phyloP scores from a whole-genome alignment of 1,139 yeast species.

The Pichia sp. region DNA sequence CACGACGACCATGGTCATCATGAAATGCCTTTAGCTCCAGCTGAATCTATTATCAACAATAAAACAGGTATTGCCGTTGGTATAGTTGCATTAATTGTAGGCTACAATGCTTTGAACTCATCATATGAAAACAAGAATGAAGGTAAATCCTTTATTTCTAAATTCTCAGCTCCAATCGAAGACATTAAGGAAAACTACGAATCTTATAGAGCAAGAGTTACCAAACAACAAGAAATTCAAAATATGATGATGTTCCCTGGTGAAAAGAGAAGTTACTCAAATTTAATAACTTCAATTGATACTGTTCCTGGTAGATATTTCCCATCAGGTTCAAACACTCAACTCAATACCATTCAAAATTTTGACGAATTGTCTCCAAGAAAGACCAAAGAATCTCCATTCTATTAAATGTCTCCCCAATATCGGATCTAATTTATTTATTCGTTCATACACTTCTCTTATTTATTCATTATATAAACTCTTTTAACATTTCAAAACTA shows the following conservation, averaged over 20 bases:
- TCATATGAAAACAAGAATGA: conserved; percentile 19
- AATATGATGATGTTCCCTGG: conserved; percentile 15
- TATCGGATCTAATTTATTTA: background rate
- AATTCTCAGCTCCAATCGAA: conserved; percentile 13
- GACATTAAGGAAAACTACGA: conserved; percentile 17
- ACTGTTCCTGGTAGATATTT: conserved; percentile 25
- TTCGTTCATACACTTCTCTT: background rate
- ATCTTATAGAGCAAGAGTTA: conserved; percentile 21
- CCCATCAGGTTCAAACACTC: conserved; percentile 19
- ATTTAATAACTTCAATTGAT: conserved; percentile 18
- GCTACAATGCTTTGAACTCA: conserved; percentile 16
- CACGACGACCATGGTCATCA: conserved; percentile 18
- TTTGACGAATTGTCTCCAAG: conserved; percentile 23
- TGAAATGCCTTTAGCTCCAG: conserved; percentile 19
- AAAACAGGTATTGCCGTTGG: conserved; percentile 18
- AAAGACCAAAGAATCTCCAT: conserved; percentile 22
- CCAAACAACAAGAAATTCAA: conserved; percentile 16
- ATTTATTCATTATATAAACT: conserved; percentile 4
- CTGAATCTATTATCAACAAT: conserved; percentile 22
- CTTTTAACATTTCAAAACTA: no score
- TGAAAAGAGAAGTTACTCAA: conserved; percentile 14
- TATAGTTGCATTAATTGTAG: conserved; percentile 14
- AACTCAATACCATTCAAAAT: conserved; percentile 20
- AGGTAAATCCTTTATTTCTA: conserved; percentile 19
- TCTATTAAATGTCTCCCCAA: conserved; percentile 5